Base-by-base conservation (phyloP, 129 eudicot species). In the Pseudognaphalium luteoalbum region DNA sequence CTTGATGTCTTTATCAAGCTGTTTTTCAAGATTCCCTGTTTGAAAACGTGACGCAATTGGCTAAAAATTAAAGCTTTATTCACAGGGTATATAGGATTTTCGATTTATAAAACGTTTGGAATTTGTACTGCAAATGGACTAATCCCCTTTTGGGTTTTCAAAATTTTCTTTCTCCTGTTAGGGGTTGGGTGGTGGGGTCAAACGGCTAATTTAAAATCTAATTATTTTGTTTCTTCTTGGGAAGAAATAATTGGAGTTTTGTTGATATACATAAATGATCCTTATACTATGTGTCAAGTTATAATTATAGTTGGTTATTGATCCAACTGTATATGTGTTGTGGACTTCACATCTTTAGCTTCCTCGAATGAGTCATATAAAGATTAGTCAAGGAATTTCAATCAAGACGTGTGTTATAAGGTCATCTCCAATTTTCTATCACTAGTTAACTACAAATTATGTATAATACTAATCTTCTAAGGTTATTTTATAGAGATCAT, bases 1-100 rank as follows among this genome's bases (percentile, higher is more conserved):
- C 3, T 78, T 35, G 71, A 19, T 21, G 47, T 52, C 69, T 17
- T 11, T 44, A 14, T 34, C 32, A 58, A 68, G 17, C 58, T 69
- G 37, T 25, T 70, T 61, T 15, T 60, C 44, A 78, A 70, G 82
- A 78, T 61, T 70, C 66, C 10, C 34, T 37, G 14, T 58, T 70
- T 44, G 66, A 42, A 60, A 60, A 70, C 76, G 76, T 59, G 60
- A 77, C 58, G 59, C 32, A 28, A 68, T 66, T 25, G 63, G 63
- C 73, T 44, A 25, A 54, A 77, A 65, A 16, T 35, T 5, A 74
- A 68, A 66, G 41, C 39, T 42, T 56, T 28, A 63, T 10, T 20
- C 17, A 76, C 16, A 22, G 41, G 80, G 56, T 29, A 25, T 25
- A 25, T 25, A 12, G 11, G 15, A 22, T 54, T 66, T 66, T 10